These are phyloP conservation scores for Colletotrichum cereale DNA, from an alignment of 2,329 filamentous ascomycete genomes.

Conservation along the genomic window DNA sequence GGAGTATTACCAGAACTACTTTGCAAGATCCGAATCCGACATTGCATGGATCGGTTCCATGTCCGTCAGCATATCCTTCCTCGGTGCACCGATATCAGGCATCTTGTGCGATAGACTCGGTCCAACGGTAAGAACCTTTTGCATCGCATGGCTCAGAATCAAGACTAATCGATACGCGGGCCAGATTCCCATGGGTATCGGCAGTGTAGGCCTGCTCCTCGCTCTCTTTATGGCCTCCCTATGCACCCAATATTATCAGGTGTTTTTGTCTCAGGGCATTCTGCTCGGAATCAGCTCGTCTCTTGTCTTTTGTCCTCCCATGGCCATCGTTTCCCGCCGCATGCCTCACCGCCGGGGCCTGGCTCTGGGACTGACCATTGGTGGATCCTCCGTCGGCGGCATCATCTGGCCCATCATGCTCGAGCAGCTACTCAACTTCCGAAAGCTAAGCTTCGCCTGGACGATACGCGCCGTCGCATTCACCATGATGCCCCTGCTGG, in stretches of 20 bases:
- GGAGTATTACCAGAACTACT: constrained; percentile 60
- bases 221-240: constrained; percentile 28
- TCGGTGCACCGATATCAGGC: constrained; percentile 47
- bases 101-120: constrained; percentile 56
- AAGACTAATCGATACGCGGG: constrained; percentile 52
- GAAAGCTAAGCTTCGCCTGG: constrained; percentile 24
- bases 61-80: constrained; percentile 58
- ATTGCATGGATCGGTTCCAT: constrained; percentile 62
- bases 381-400: constrained; percentile 48
- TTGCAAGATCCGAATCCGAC: constrained; percentile 23
- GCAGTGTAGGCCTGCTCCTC: constrained; percentile 53
- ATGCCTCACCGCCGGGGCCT: constrained; percentile 47
- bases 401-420: constrained; percentile 34
- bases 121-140: constrained; percentile 55
- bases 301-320: constrained; percentile 53
- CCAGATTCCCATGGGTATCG: constrained; percentile 59
- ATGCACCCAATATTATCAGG: constrained; percentile 55
- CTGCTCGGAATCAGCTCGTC: constrained; percentile 60
- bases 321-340: constrained; percentile 50
- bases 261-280: constrained; percentile 58
- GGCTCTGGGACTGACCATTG: constrained; percentile 50
- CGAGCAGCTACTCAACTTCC: constrained; percentile 22
- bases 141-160: constrained; percentile 53
- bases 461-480: constrained; percentile 20
- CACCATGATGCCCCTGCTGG: constrained; percentile 15